Evolutionary conservation across 192 early-diverging fungal genomes (phyloP), one percentile per base, ranked within the genome.

Genomic region (Glomus cerebriforme): DNA sequence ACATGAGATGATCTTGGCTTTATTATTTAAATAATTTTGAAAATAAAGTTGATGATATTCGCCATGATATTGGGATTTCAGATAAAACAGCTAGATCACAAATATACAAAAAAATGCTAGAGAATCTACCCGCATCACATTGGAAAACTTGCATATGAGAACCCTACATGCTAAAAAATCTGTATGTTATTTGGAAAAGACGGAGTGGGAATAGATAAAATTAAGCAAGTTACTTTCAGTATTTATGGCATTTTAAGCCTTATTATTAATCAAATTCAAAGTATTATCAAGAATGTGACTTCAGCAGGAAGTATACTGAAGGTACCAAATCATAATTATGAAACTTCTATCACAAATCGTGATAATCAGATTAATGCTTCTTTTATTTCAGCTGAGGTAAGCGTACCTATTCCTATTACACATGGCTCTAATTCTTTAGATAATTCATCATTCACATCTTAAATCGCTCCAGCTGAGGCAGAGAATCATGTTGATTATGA

Each of bases 91-190:
- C 31, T 35, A 75, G 49, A 74, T 17, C 72, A 17, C 54, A 59
- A 59, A 74, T 74, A 74, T 74, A 59, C 19, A 74, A 74, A 22
- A 26, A 74, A 74, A 74, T 74, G 72, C 32, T 74, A 74, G 17
- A 35, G 29, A 1, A 74, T 74, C 54, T 74, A 74, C 13, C 31
- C 39, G 37, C 45, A 34, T 71, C 39, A 45, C 22, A 49, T 35
- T 24, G n/a, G 49, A 31, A 58, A 17, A 7, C 49, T 74, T 74
- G 32, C 26, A 26, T 19, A 74, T 74, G 49, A 74, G 58, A 59
- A 59, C 49, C 13, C 32, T 59, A 74, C 34, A 47, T 59, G 72
- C 49, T 15, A 59, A 74, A 59, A 74, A 59, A 74, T 74, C 29
- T 37, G 9, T 60, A 74, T 58, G 59, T 45, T 74, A 74, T 74